A percentile compares a stretch with the other conserved stretches of the same genome.
Evolutionary conservation across 179 eudicot genomes (phyloP).

Genomic region (Beta corolliflora): DNA sequence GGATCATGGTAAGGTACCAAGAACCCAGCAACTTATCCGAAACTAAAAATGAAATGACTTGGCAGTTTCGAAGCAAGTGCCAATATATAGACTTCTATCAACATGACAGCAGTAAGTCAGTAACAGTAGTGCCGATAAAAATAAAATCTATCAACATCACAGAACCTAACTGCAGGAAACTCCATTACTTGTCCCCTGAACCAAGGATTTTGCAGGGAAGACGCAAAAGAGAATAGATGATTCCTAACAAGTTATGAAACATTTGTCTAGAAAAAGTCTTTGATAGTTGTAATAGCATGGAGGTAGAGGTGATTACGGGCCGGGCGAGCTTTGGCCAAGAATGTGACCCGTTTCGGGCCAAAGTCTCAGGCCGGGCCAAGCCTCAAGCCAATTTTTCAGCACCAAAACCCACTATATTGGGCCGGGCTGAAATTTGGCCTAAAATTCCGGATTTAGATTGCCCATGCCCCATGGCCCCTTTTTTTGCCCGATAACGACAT

Average conservation of each 20-base stretch:
- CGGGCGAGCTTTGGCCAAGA: too few species aligned
- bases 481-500: too few species aligned
- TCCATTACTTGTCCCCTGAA: not conserved
- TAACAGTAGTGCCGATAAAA: not conserved
- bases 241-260: not conserved
- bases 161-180: not conserved
- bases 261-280: not conserved
- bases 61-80: not conserved
- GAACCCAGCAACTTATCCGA: not conserved
- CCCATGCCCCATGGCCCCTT: too few species aligned
- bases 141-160: not conserved
- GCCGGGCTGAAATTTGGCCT: too few species aligned
- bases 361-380: too few species aligned
- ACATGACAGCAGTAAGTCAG: not conserved
- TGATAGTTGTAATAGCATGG: not conserved
- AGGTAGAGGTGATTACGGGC: too few species aligned
- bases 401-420: too few species aligned
- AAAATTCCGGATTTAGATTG: too few species aligned
- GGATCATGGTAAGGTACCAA: not conserved
- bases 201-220: not conserved
- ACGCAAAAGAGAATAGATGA: not conserved
- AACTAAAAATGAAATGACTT: not conserved
- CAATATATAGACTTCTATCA: not conserved
- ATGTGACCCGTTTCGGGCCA: too few species aligned
- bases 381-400: too few species aligned